These are phyloP conservation scores for Ophioceras dolichostomum DNA, from an alignment of 2,329 filamentous ascomycete genomes.

Conservation along the genomic window DNA sequence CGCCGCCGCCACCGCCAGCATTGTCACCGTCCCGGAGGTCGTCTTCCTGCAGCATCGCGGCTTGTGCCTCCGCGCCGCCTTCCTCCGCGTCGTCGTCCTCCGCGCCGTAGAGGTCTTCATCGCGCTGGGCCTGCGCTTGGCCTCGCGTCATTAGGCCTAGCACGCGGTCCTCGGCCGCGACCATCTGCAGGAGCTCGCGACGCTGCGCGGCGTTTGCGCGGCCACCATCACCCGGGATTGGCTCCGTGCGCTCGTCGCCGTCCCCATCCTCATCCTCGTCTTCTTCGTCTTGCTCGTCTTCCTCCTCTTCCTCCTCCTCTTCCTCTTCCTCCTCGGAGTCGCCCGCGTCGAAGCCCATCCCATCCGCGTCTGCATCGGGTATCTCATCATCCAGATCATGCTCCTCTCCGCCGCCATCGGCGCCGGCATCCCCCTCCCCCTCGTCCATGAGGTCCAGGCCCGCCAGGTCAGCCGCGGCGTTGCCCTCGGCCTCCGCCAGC, in stretches of 20 bases:
- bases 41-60: constrained; percentile 52
- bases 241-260: constrained; percentile 20
- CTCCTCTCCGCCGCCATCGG: constrained; percentile 27
- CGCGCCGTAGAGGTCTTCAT: constrained; percentile 33
- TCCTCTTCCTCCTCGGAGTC: constrained; percentile 29
- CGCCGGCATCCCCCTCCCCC: constrained; percentile 16
- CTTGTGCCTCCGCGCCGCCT: constrained; percentile 39
- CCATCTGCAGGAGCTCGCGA: constrained; percentile 35
- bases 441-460: constrained; percentile 14
- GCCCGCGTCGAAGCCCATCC: constrained; percentile 35
- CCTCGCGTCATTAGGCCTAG: constrained; percentile 44
- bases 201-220: constrained; percentile 20
- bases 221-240: constrained; percentile 17
- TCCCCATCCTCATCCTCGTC: constrained; percentile 27
- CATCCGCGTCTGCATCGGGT: constrained; percentile 48
- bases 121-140: constrained; percentile 24
- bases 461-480: constrained; percentile 41
- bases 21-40: constrained; percentile 33
- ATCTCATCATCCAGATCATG: constrained; percentile 63
- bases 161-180: constrained; percentile 49
- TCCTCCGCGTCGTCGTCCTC: constrained; percentile 43
- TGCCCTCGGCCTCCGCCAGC: constrained; percentile 59
- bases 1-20: too few relatives aligned
- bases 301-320: constrained; percentile 24
- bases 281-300: constrained; percentile 22